Percentiles rank a stretch among this genome's conserved stretches.
Conservation (phyloP, 495 filamentous ascomycete genomes). For the Xylaria acuta region DNA sequence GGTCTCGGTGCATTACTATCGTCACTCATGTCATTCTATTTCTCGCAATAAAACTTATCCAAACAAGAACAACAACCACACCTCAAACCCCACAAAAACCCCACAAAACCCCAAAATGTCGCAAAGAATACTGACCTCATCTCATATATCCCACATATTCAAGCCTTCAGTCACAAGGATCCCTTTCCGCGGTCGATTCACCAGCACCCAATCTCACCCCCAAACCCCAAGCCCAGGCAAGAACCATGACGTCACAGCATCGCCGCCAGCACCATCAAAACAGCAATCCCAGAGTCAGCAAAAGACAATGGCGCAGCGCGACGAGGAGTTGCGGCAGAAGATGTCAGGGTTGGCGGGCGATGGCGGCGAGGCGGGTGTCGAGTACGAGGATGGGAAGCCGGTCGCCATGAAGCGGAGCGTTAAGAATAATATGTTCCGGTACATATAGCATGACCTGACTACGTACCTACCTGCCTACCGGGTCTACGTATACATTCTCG, state of each 20-base stretch:
- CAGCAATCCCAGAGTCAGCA: conserved; percentile 23
- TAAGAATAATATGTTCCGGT: conserved; percentile 53
- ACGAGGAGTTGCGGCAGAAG: conserved; percentile 70
- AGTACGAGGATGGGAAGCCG: conserved; percentile 78
- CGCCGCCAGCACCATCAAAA: neutral
- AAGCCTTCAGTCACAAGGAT: neutral
- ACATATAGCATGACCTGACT: conserved; percentile 27
- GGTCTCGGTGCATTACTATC: too few relatives aligned
- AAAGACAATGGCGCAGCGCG: conserved; percentile 66
- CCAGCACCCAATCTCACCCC: conserved; percentile 1
- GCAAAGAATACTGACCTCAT: neutral
- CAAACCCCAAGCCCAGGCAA: neutral
- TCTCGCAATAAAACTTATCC: neutral
- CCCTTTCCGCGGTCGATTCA: neutral
- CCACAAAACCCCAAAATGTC: neutral
- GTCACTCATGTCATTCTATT: neutral
- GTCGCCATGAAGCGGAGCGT: conserved; percentile 80
- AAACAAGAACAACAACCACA: neutral
- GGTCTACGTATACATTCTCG: neutral
- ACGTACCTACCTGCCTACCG: neutral
- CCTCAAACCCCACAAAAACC: neutral
- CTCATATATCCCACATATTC: neutral
- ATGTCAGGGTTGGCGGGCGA: conserved; percentile 74
- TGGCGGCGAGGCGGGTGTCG: conserved; percentile 78
- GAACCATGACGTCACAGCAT: conserved; percentile 15